Evolutionary conservation across 2,329 filamentous ascomycete species (phyloP).

Genomic region (Calonectria fujianensis): DNA sequence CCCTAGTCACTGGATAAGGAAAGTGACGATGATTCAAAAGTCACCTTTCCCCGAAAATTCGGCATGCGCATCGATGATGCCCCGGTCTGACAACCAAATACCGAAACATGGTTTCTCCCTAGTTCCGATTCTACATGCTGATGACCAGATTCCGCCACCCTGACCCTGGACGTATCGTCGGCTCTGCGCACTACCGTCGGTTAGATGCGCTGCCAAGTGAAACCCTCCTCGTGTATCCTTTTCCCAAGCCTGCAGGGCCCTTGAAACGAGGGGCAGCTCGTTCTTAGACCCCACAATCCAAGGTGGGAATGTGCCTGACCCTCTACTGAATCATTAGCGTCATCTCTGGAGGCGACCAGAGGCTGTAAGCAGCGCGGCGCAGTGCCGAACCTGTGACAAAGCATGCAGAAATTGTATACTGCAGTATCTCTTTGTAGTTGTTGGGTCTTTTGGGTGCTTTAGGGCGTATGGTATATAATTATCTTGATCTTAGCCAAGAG

Average conservation of each 20-base stretch:
- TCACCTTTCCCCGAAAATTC: not conserved
- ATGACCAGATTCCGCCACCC: not conserved
- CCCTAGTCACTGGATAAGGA: not conserved
- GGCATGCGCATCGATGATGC: not conserved
- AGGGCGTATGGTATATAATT: slow-evolving; percentile 28
- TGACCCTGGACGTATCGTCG: not conserved
- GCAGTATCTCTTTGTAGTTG: not conserved
- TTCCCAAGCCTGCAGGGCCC: slow-evolving; percentile 9
- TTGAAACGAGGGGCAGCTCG: slow-evolving; percentile 7
- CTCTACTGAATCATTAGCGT: slow-evolving; percentile 45
- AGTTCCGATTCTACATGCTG: not conserved
- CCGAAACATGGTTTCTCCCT: not conserved
- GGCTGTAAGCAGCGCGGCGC: slow-evolving; percentile 27
- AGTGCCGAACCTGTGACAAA: slow-evolving; percentile 4
- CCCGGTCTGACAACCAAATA: not conserved
- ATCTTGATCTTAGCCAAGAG: not conserved
- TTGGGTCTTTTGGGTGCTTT: slow-evolving; percentile 24
- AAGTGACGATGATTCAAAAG: no score
- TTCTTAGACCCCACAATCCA: not conserved
- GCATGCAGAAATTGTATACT: slow-evolving; percentile 13
- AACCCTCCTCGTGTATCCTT: slow-evolving; percentile 18
- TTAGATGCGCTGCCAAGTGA: not conserved
- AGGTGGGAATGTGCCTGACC: not conserved
- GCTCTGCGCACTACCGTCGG: not conserved
- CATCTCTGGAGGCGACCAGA: not conserved